These are phyloP conservation scores for Scedosporium dehoogii DNA, from an alignment of 2,329 filamentous ascomycete species.

Conservation along the genomic window DNA sequence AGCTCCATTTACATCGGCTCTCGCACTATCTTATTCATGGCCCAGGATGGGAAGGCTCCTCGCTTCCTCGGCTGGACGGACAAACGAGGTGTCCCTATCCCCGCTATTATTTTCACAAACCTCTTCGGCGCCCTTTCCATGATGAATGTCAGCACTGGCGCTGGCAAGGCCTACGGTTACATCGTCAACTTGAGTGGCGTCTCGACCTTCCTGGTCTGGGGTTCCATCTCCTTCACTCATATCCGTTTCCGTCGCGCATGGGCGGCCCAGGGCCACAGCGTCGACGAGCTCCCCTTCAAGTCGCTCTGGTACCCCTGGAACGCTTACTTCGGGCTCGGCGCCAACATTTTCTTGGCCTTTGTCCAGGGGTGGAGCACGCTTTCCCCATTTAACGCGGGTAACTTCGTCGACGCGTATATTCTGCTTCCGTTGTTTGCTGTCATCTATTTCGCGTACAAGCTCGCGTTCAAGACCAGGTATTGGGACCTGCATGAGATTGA, in stretches of 20 bases:
- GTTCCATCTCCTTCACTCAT: constrained; percentile 58
- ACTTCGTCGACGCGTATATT: constrained; percentile 56
- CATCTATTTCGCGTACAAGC: constrained; percentile 46
- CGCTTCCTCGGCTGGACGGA: constrained; percentile 59
- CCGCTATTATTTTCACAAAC: constrained; percentile 58
- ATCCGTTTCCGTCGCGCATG: constrained; percentile 61
- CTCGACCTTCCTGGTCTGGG: constrained; percentile 65
- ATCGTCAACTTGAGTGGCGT: constrained; percentile 63
- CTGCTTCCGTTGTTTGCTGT: constrained; percentile 48
- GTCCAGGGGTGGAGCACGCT: constrained; percentile 54
- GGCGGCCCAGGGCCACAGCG: constrained; percentile 43
- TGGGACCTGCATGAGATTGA: constrained; percentile 44
- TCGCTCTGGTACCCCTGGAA: constrained; percentile 46
- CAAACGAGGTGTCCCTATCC: constrained; percentile 49
- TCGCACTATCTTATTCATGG: constrained; percentile 67
- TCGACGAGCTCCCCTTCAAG: constrained; percentile 44
- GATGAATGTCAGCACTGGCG: constrained; percentile 63
- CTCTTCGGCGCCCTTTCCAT: constrained; percentile 61
- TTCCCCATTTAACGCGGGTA: constrained; percentile 44
- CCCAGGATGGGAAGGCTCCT: constrained; percentile 62
- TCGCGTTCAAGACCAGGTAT: constrained; percentile 41
- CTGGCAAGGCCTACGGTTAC: constrained; percentile 54
- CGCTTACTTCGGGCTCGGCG: constrained; percentile 47
- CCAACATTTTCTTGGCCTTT: constrained; percentile 49
- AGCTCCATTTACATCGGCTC: constrained; percentile 69